phyloP scores from a whole-genome alignment of 1,284 basidiomycete species.

The Coriolopsis trogii region DNA sequence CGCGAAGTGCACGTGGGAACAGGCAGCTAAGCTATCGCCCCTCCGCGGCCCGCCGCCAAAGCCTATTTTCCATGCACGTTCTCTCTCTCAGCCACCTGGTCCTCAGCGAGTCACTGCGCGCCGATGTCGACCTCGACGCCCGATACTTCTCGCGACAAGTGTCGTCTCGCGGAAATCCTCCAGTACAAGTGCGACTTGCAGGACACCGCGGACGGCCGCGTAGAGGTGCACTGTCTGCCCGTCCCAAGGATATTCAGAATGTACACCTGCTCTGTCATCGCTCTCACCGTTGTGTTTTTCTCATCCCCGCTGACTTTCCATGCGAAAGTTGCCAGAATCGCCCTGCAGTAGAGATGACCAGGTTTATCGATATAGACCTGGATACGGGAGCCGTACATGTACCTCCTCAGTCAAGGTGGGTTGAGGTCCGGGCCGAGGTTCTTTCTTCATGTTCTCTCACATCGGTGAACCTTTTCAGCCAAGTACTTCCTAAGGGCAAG shows the following conservation, averaged over 20 bases:
- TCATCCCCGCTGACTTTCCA: slow-evolving; percentile 13
- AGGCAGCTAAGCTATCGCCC: slow-evolving; percentile 9
- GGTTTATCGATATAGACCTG: slow-evolving; percentile 53
- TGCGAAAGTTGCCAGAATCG: slow-evolving; percentile 57
- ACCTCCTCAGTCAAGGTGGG: slow-evolving; percentile 49
- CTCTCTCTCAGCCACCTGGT: background rate
- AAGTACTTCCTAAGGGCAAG: slow-evolving; percentile 49
- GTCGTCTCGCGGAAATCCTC: slow-evolving; percentile 69
- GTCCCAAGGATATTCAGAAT: slow-evolving; percentile 71
- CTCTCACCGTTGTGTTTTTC: background rate
- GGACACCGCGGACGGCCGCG: slow-evolving; percentile 31
- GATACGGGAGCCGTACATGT: slow-evolving; percentile 67
- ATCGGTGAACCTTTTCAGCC: slow-evolving; percentile 31
- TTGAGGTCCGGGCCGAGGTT: slow-evolving; percentile 20
- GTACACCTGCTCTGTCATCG: slow-evolving; percentile 44
- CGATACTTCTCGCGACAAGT: slow-evolving; percentile 34
- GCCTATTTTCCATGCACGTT: background rate
- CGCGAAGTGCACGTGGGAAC: slow-evolving; percentile 22
- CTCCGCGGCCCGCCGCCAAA: background rate
- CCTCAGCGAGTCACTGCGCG: background rate
- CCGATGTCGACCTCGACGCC: slow-evolving; percentile 8
- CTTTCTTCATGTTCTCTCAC: background rate
- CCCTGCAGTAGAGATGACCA: slow-evolving; percentile 75
- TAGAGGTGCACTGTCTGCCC: slow-evolving; percentile 62
- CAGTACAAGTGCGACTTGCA: slow-evolving; percentile 65